Evolutionary conservation across 2,329 filamentous ascomycete genomes (phyloP), one percentile per base, ranked within the genome.

Genomic region (Scolecobasidium constrictum): DNA sequence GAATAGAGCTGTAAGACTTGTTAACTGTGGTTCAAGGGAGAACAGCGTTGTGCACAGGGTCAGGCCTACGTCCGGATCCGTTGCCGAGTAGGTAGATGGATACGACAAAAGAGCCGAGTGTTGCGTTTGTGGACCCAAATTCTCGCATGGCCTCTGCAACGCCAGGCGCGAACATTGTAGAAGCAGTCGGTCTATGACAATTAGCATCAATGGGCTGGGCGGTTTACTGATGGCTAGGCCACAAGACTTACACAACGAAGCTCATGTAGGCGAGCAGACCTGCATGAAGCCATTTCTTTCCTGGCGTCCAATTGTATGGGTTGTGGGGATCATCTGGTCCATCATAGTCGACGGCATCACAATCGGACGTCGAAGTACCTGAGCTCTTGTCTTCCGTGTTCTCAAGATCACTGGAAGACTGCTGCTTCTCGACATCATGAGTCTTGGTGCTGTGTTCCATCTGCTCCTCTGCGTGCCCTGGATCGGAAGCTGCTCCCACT

Each of bases 191-290:
- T 12, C 50, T 53, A 15, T n/a, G n/a, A n/a, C n/a, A n/a, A n/a
- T n/a, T n/a, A n/a, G n/a, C n/a, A n/a, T n/a, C n/a, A n/a, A n/a
- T n/a, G n/a, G n/a, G n/a, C n/a, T n/a, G n/a, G n/a, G n/a, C n/a
- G n/a, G n/a, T n/a, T n/a, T n/a, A n/a, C n/a, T n/a, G n/a, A n/a
- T n/a, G n/a, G n/a, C n/a, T n/a, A n/a, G n/a, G 45, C 16, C 50
- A 35, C 31, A 42, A 49, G 41, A 51, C 39, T 9, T 36, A 36
- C 37, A 26, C 21, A 6, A 39, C 33, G 16, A 74, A 65, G 2
- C 66, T 71, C 16, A 75, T 63, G 3, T 62, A 48, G 1, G 69
- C 68, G 3, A 78, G 61, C 2, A 74, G 53, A 3, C 50, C 52
- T 3, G 74, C 66, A 2, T 60, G 62, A 15, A 59, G 51, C 66